These are phyloP conservation scores for Aspergillus bridgeri DNA, from an alignment of 495 filamentous ascomycete species.

Conservation along the genomic window DNA sequence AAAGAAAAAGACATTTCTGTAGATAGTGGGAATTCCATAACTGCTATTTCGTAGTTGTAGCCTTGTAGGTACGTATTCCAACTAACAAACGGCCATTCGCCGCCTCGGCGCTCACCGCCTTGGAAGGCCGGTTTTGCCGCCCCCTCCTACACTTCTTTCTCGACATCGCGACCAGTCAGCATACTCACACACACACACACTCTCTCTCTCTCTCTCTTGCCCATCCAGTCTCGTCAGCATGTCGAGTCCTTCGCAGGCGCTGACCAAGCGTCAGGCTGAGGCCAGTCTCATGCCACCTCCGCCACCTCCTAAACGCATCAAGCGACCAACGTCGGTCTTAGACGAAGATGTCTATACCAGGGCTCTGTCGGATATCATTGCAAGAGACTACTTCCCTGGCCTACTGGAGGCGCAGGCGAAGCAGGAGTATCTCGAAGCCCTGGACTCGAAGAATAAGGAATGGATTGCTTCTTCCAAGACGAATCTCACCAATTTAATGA, in stretches of 20 bases:
- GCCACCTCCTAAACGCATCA: slow-evolving; percentile 85
- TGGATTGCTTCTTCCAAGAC: slow-evolving; percentile 83
- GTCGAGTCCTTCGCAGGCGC: slow-evolving; percentile 27
- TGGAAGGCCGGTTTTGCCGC: slow-evolving; percentile 5
- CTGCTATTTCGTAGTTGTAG: too few species aligned
- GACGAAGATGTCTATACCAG: slow-evolving; percentile 94
- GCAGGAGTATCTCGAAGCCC: slow-evolving; percentile 86
- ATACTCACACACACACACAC: too few species aligned
- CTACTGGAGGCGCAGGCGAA: slow-evolving; percentile 80
- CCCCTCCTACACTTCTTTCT: background rate
- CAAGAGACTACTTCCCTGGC: slow-evolving; percentile 94
- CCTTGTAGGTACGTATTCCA: too few species aligned
- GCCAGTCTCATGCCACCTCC: slow-evolving; percentile 85
- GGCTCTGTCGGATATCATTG: slow-evolving; percentile 89
- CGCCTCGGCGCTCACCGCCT: slow-evolving; percentile 11
- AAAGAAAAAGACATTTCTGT: slow-evolving; percentile 7
- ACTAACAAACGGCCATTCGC: too few species aligned
- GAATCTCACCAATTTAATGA: slow-evolving; percentile 73
- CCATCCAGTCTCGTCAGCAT: slow-evolving; percentile 7
- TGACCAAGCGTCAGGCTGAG: slow-evolving; percentile 50
- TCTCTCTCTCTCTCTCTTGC: too few species aligned
- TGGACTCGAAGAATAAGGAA: slow-evolving; percentile 75
- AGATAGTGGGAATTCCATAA: too few species aligned
- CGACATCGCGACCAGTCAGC: too few species aligned
- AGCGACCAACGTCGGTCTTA: slow-evolving; percentile 82